Conservation (phyloP, 73 alveolate genomes). For the Uronychia setigera region DNA sequence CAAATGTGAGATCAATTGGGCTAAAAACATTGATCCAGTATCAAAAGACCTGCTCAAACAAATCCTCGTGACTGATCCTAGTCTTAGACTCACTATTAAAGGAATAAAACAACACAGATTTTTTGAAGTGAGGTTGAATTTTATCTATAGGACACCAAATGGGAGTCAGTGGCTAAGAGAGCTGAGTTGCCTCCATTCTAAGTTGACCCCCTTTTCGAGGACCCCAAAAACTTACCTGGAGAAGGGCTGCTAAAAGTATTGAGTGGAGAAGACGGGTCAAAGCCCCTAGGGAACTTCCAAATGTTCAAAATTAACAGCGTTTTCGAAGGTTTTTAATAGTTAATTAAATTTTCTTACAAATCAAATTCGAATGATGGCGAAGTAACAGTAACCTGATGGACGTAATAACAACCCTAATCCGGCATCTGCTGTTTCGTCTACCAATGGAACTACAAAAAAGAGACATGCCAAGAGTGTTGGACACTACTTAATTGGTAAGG, state of each 20-base stretch:
- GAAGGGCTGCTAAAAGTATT: background rate
- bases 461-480: background rate
- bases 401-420: background rate
- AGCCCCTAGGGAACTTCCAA: constrained; percentile 13
- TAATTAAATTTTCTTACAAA: background rate
- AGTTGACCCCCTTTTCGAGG: background rate
- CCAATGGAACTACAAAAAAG: background rate
- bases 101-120: constrained; percentile 49
- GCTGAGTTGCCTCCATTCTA: background rate
- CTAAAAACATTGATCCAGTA: constrained; percentile 42
- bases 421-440: background rate
- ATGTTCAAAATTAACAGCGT: background rate
- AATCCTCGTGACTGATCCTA: constrained; percentile 67
- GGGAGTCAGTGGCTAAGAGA: background rate
- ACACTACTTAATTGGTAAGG: background rate
- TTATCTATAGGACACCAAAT: background rate
- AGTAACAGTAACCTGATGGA: background rate
- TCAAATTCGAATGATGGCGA: constrained; percentile 2
- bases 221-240: background rate
- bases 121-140: constrained; percentile 5
- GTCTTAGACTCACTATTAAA: constrained; percentile 15
- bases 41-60: constrained; percentile 58
- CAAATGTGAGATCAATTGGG: constrained; percentile 41
- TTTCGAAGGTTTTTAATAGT: constrained; percentile 1
- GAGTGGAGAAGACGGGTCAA: background rate